Conservation (phyloP, 2,329 filamentous ascomycete genomes). For the Dothideomycetes sp. region DNA sequence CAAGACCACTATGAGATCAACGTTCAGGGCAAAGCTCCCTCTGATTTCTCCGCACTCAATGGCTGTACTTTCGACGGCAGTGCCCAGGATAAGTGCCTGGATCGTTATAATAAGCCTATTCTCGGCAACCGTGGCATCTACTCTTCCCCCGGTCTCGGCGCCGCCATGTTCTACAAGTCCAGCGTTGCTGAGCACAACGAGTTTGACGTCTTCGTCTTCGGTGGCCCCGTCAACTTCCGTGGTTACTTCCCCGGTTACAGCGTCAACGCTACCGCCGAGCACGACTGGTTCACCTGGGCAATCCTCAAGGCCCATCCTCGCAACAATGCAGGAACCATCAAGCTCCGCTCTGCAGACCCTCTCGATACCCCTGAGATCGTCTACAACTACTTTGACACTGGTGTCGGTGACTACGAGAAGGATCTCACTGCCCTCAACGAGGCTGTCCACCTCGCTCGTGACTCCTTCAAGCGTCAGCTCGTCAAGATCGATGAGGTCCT, state of each 20-base stretch:
- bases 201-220: slow-evolving; percentile 45
- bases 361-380: slow-evolving; percentile 54
- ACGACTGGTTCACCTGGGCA: slow-evolving; percentile 39
- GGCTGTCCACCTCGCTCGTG: slow-evolving; percentile 44
- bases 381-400: slow-evolving; percentile 51
- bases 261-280: slow-evolving; percentile 34
- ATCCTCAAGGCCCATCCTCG: slow-evolving; percentile 55
- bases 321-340: slow-evolving; percentile 53
- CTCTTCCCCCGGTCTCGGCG: slow-evolving; percentile 44
- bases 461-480: slow-evolving; percentile 23
- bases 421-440: slow-evolving; percentile 47
- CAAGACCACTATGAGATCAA: slow-evolving; percentile 52
- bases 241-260: slow-evolving; percentile 49
- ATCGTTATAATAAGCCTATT: slow-evolving; percentile 7
- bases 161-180: slow-evolving; percentile 36
- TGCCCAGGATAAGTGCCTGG: slow-evolving; percentile 34
- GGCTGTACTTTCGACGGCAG: slow-evolving; percentile 38
- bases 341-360: slow-evolving; percentile 53
- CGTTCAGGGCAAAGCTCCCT: slow-evolving; percentile 38
- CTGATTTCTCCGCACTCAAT: slow-evolving; percentile 30
- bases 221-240: slow-evolving; percentile 46
- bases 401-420: slow-evolving; percentile 28
- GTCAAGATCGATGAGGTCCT: slow-evolving; percentile 35
- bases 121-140: slow-evolving; percentile 29
- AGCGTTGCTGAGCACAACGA: slow-evolving; percentile 28